These are phyloP conservation scores for Boletus vermiculosoides DNA, from an alignment of 768 basidiomycete species.

Conservation along the genomic window DNA sequence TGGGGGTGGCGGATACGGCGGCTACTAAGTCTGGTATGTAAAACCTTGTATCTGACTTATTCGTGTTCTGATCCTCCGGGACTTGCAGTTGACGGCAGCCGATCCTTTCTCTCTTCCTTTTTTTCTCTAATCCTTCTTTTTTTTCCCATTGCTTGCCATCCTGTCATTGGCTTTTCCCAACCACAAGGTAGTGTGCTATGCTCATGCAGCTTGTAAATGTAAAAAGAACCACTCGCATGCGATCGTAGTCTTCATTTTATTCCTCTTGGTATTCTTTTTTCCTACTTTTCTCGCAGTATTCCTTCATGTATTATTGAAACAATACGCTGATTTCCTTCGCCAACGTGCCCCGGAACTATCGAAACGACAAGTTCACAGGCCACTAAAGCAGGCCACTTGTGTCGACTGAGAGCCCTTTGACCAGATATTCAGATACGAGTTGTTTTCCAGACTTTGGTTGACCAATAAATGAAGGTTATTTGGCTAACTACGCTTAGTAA, in stretches of 20 bases:
- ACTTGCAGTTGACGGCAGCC: not conserved
- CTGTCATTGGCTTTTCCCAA: not conserved
- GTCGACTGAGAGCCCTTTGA: no score
- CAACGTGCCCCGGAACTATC: no score
- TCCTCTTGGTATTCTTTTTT: not conserved
- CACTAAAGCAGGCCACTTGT: no score
- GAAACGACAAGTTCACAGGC: no score
- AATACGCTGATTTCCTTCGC: not conserved
- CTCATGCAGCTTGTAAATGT: conserved; percentile 20
- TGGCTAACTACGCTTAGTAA: no score
- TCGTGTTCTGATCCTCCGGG: not conserved
- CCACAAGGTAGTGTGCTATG: conserved; percentile 10
- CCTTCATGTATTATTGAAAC: conserved; percentile 14
- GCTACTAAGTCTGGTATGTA: conserved; percentile 23
- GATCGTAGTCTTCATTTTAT: not conserved
- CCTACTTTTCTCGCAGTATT: not conserved
- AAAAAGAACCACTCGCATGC: conserved; percentile 13
- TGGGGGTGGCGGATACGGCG: conserved; percentile 24
- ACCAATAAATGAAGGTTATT: no score
- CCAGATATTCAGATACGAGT: not conserved
- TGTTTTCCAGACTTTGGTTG: no score
- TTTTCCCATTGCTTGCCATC: not conserved
- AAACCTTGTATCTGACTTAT: no score
- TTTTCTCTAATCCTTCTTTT: not conserved
- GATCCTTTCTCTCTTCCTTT: not conserved